Base-by-base conservation (phyloP, 2,329 filamentous ascomycete genomes). In the Fusarium mangiferae region DNA sequence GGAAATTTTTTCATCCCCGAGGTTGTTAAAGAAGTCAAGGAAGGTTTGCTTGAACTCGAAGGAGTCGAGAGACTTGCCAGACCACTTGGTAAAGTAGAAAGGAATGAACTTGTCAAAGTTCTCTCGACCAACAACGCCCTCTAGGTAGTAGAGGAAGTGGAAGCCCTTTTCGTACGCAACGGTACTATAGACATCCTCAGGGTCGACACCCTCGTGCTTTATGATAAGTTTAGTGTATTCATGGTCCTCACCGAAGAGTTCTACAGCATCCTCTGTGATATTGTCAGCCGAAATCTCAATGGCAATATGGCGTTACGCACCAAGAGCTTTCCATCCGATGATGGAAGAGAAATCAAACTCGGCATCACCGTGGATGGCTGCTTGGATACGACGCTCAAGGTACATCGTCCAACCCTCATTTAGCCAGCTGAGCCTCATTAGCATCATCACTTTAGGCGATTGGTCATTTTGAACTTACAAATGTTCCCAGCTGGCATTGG, bases 111-210 rank as follows among this genome's bases (percentile, higher is more conserved):
- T 93, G 86, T 98, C 94, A 85, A 96, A 99, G 81, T 93, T 93
- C n/a, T 92, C 88, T 69, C 93, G 92, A 41, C 94, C 94, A 8
- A 98, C 88, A 4, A 98, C 86, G 52, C 92, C 92, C 79, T 99
- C 96, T 20, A 99, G 90, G 78, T 95, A 92, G 82, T 95, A 98
- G 51, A 99, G 87, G 82, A 98, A 97, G 80, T 94, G 93, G 83
- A 98, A 98, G 7, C 96, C 96, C 84, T 99, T 98, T 81, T 98
- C 96, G 79, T 99, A 99, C 0, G 96, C 95, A 39, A 98, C 87
- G 33, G 90, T 93, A 75, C 93, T 97, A 85, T 98, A 99, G 3
- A 96, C 94, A 82, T 99, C 96, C 81, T 98, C 96, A 0, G 96
- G 96, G 78, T 98, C 96, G 75, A 96, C 92, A 66, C 94, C 94